Percentiles rank a stretch among this genome's conserved stretches.
phyloP scores from a whole-genome alignment of 768 basidiomycete genomes.

The Plicaturopsis crispa region DNA sequence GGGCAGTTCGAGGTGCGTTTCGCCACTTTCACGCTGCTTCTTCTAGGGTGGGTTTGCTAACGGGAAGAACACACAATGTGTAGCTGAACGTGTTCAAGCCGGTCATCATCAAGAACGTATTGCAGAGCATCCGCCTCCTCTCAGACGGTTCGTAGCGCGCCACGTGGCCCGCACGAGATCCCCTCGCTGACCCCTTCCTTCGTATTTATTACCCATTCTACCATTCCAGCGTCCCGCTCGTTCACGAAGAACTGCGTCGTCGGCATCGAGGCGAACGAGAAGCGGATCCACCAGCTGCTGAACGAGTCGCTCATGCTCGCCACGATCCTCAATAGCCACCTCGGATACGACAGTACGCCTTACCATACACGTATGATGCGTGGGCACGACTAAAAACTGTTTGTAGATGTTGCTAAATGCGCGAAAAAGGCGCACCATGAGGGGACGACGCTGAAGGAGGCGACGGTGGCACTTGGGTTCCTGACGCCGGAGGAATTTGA shows the following conservation, averaged over 20 bases:
- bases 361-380: slow-evolving; percentile 3
- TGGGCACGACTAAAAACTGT: slow-evolving; percentile 6
- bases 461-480: slow-evolving; percentile 82
- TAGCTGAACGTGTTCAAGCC: slow-evolving; percentile 99
- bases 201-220: not conserved
- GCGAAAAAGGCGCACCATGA: slow-evolving; percentile 99
- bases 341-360: slow-evolving; percentile 92
- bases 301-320: slow-evolving; percentile 98
- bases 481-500: slow-evolving; percentile 91
- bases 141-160: slow-evolving; percentile 73
- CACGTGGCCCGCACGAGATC: no score
- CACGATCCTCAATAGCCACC: slow-evolving; percentile 90
- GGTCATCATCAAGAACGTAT: slow-evolving; percentile 95
- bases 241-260: slow-evolving; percentile 97
- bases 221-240: slow-evolving; percentile 63
- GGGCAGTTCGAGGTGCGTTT: slow-evolving; percentile 89
- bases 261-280: slow-evolving; percentile 95
- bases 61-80: slow-evolving; percentile 7
- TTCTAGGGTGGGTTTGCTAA: slow-evolving; percentile 1
- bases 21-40: slow-evolving; percentile 1
- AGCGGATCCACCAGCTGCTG: slow-evolving; percentile 79
- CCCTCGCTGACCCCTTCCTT: no score
- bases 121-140: slow-evolving; percentile 91
- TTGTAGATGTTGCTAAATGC: slow-evolving; percentile 88
- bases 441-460: slow-evolving; percentile 93